Conservation (phyloP, 495 filamentous ascomycete genomes). For the Annulohypoxylon stygium region DNA sequence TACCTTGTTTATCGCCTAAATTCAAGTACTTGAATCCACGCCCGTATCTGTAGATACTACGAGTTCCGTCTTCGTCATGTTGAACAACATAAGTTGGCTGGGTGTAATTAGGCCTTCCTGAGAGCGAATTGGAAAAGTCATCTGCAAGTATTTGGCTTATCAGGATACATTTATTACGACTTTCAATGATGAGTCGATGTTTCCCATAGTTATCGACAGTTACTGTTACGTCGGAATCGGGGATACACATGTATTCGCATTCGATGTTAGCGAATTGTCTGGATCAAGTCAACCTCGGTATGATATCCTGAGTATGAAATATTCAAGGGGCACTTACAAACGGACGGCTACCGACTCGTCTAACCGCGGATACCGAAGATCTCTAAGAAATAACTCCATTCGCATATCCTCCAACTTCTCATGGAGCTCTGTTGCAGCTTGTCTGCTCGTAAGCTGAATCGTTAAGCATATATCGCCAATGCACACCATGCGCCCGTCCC, state of each 20-base stretch:
- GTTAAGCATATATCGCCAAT: neutral
- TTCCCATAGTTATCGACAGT: neutral
- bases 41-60: conserved; percentile 13
- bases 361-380: conserved; percentile 2
- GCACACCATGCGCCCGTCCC: neutral
- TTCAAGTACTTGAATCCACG: conserved; percentile 8
- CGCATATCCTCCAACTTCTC: conserved; percentile 9
- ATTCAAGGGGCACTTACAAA: neutral
- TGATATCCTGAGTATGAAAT: neutral
- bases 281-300: neutral
- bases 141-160: conserved; percentile 10
- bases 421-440: conserved; percentile 11
- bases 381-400: conserved; percentile 8
- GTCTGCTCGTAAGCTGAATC: conserved; percentile 10
- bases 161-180: conserved; percentile 11
- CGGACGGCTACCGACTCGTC: conserved; percentile 8
- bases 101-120: conserved; percentile 5
- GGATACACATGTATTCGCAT: conserved; percentile 12
- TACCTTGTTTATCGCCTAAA: conserved; percentile 5
- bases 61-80: conserved; percentile 9
- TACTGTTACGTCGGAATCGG: neutral
- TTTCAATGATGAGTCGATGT: conserved; percentile 13
- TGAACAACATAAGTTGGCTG: conserved; percentile 12
- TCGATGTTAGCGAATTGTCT: neutral
- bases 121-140: neutral